Evolutionary conservation across 768 basidiomycete species (phyloP).

Genomic region (Pilatotrama ljubarskyi): DNA sequence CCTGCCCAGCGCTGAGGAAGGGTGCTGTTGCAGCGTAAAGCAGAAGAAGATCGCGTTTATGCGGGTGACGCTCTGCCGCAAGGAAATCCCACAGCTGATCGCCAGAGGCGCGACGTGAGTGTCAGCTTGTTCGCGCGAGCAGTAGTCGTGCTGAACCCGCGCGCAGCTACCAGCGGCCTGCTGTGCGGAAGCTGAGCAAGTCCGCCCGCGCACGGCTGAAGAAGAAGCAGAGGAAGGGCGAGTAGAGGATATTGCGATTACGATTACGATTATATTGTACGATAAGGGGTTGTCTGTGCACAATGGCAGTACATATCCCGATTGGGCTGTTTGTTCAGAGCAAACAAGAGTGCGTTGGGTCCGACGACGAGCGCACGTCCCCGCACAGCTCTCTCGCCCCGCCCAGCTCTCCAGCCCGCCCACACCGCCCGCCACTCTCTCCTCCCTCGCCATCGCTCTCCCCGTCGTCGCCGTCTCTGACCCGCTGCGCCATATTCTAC

Average conservation of each 20-base stretch:
- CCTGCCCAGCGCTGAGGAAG: background rate
- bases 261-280: background rate
- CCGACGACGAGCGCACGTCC: background rate
- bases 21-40: conserved; percentile 42
- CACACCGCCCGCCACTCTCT: background rate
- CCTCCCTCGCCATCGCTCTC: background rate
- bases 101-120: conserved; percentile 52
- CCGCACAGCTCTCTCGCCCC: background rate
- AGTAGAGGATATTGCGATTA: background rate
- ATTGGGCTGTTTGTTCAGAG: background rate
- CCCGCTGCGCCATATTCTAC: conserved; percentile 17
- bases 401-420: background rate
- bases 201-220: conserved; percentile 57
- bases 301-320: background rate
- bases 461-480: conserved; percentile 10
- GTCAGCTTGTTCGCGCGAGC: background rate
- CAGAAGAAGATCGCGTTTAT: conserved; percentile 64
- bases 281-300: background rate
- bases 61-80: conserved; percentile 62
- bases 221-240: conserved; percentile 41
- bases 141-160: background rate
- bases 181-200: conserved; percentile 53
- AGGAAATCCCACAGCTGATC: conserved; percentile 39
- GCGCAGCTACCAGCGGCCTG: conserved; percentile 58
- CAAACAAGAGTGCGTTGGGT: conserved; percentile 6